Evolutionary conservation across 1,284 basidiomycete species (phyloP), one percentile per base, ranked within the genome.

Genomic region (Schizophyllum amplum): DNA sequence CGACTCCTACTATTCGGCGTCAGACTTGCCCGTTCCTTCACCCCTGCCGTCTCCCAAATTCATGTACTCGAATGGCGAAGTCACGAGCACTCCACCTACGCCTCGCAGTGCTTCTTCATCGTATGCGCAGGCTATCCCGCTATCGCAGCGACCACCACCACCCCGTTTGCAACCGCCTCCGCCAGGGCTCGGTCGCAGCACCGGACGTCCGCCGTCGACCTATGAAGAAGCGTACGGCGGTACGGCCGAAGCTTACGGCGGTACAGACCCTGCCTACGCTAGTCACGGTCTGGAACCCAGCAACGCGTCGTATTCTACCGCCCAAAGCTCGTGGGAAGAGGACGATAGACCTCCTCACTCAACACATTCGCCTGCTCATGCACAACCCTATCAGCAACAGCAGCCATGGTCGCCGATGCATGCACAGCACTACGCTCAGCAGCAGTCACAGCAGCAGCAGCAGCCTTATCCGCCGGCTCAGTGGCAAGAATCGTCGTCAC

Each of bases 1-100:
- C 17, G 56, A 54, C 4, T 88, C 87, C n/a, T 88, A 87, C 65
- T 88, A 90, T 66, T 87, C 87, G 23, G 80, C 74, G 9, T 86
- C 78, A 6, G 84, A 86, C 52, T 75, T 89, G 26, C 84, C 86
- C 1, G 63, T 74, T 9, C 75, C 83, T 9, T 85, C 85, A 4
- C 84, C 86, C 0, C 64, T 81, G 48, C 81, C 83, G 1, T 74
- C 75, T 23, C 72, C 82, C 17, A 69, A 74, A 55, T 83, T 81
- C 65, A 71, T 68, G 57, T 75, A 73, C 59, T 59, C 78, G 17
- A 66, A 68, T 26, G 79, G 77, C 5, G 75, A 79, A 57, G 63
- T 77, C 6, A 77, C 75, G 17, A 72, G 60, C 51, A 73, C 71
- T 42, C 75, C 75, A 21, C 71, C 33, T 17, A 42, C 33, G 33